These are phyloP conservation scores for Lotmaria passim DNA, from an alignment of 208 protist species.

Conservation along the genomic window DNA sequence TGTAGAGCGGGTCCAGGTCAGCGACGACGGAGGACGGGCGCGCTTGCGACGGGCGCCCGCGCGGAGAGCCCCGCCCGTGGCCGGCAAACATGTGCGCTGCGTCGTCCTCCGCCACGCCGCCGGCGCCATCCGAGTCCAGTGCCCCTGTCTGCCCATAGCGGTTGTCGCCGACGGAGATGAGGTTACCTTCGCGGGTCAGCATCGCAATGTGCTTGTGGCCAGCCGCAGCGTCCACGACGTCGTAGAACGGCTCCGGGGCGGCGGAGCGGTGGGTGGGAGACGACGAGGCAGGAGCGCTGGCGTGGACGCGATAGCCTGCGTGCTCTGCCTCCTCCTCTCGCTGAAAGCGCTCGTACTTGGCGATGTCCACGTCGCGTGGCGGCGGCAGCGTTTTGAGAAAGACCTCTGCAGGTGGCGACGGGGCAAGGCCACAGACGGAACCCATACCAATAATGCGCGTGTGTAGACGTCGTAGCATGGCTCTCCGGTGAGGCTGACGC, in stretches of 20 bases:
- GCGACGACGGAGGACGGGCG: slow-evolving; percentile 12
- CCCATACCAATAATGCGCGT: slow-evolving; percentile 77
- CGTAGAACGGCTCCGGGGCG: slow-evolving; percentile 40
- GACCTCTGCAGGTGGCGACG: slow-evolving; percentile 66
- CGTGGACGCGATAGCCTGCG: not conserved
- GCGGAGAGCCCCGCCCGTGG: slow-evolving; percentile 6
- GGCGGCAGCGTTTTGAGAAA: slow-evolving; percentile 83
- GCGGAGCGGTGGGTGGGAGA: not conserved
- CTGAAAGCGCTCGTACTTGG: slow-evolving; percentile 69
- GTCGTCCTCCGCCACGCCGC: slow-evolving; percentile 14
- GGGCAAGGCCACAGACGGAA: slow-evolving; percentile 58
- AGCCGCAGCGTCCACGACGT: slow-evolving; percentile 30
- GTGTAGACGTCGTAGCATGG: slow-evolving; percentile 75
- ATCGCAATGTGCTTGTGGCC: slow-evolving; percentile 72
- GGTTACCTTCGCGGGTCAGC: slow-evolving; percentile 64
- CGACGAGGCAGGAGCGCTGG: not conserved
- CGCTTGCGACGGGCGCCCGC: not conserved
- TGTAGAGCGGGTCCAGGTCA: slow-evolving; percentile 45
- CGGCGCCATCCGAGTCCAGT: slow-evolving; percentile 13
- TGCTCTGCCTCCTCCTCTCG: slow-evolving; percentile 41
- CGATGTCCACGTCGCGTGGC: slow-evolving; percentile 52
- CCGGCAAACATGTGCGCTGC: slow-evolving; percentile 3
- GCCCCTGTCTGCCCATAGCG: slow-evolving; percentile 59
- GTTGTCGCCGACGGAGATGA: slow-evolving; percentile 73
- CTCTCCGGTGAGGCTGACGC: not conserved